phyloP scores from a whole-genome alignment of 805 yeast genomes.

The Ogataea methylovora region DNA sequence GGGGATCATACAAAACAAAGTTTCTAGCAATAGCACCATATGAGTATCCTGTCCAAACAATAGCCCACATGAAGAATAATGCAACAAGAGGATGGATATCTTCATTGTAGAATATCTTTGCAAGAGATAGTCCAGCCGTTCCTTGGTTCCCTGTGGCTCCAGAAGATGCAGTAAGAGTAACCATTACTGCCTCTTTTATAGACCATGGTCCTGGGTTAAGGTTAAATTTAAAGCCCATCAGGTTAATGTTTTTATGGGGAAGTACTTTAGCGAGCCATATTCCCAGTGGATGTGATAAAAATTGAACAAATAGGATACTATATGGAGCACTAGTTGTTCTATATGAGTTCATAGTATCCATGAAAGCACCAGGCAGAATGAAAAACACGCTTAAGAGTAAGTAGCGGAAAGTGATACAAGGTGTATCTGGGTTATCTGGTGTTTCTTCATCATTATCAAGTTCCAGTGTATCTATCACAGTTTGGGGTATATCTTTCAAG shows the following conservation, averaged over 20 bases:
- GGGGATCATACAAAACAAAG: conserved; percentile 39
- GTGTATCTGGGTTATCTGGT: conserved; percentile 16
- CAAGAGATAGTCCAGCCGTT: conserved; percentile 38
- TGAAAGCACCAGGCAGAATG: conserved; percentile 32
- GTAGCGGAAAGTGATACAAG: conserved; percentile 28
- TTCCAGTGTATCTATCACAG: conserved; percentile 22
- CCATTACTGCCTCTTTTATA: conserved; percentile 44
- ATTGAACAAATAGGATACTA: conserved; percentile 45
- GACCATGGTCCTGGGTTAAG: conserved; percentile 52
- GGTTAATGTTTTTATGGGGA: conserved; percentile 24
- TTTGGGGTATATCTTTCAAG: conserved; percentile 21
- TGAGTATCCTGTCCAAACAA: conserved; percentile 46
- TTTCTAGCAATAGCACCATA: conserved; percentile 43
- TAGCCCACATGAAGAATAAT: conserved; percentile 40
- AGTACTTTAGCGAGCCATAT: conserved; percentile 34
- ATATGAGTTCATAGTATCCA: conserved; percentile 29
- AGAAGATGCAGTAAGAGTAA: conserved; percentile 43
- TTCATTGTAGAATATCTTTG: conserved; percentile 35
- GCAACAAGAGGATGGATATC: conserved; percentile 30
- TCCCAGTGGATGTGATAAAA: conserved; percentile 40
- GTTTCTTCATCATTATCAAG: not conserved
- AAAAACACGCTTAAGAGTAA: conserved; percentile 27
- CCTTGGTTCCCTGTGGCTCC: conserved; percentile 48
- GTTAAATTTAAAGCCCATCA: conserved; percentile 20
- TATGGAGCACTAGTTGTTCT: conserved; percentile 35